A percentile compares a stretch with the other conserved stretches of the same genome.
These are phyloP conservation scores for Neurospora sp. DNA, from an alignment of 495 filamentous ascomycete species.

Conservation along the genomic window DNA sequence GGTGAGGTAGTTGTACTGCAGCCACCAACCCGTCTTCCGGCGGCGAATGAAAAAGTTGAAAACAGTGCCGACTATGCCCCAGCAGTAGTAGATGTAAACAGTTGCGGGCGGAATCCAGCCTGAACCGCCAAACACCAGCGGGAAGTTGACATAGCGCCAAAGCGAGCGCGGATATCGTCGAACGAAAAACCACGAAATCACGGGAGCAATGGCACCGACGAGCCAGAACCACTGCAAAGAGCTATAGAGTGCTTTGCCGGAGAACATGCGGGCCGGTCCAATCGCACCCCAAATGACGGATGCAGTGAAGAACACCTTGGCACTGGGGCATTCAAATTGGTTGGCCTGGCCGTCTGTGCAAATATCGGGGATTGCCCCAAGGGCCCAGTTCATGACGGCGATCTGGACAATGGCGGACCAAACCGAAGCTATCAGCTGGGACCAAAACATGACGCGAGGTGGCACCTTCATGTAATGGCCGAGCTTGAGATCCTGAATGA, in stretches of 20 bases:
- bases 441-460: slow-evolving; percentile 55
- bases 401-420: slow-evolving; percentile 58
- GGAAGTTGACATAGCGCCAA: slow-evolving; percentile 52
- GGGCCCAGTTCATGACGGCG: slow-evolving; percentile 56
- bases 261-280: slow-evolving; percentile 48
- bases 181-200: slow-evolving; percentile 51
- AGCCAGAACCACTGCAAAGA: slow-evolving; percentile 61
- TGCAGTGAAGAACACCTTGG: slow-evolving; percentile 55
- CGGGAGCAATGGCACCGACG: slow-evolving; percentile 47
- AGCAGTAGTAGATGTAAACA: slow-evolving; percentile 55
- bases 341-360: slow-evolving; percentile 47
- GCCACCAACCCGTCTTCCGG: slow-evolving; percentile 60
- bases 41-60: slow-evolving; percentile 59
- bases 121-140: slow-evolving; percentile 57
- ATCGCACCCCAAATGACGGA: slow-evolving; percentile 43
- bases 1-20: slow-evolving; percentile 69
- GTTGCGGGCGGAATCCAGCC: slow-evolving; percentile 54
- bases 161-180: slow-evolving; percentile 47
- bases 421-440: slow-evolving; percentile 53
- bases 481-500: slow-evolving; percentile 41
- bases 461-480: slow-evolving; percentile 68
- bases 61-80: slow-evolving; percentile 56
- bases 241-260: slow-evolving; percentile 50
- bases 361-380: slow-evolving; percentile 48
- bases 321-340: slow-evolving; percentile 54